Conservation (phyloP, 768 basidiomycete genomes). For the Hericium coralloides region DNA sequence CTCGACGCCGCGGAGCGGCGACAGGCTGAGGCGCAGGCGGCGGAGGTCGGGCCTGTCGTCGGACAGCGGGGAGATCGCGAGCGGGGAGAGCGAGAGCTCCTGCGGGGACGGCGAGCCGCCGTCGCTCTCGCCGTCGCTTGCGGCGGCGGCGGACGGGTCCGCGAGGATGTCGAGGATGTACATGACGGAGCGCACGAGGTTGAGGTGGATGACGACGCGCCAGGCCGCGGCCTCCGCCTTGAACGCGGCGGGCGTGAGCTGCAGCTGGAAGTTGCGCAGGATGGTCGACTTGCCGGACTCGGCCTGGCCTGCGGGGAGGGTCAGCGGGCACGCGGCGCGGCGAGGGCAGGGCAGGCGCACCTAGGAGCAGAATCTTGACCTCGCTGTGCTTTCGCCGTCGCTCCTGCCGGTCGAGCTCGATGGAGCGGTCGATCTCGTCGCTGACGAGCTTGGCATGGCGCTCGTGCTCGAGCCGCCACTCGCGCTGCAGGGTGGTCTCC, state of each 20-base stretch:
- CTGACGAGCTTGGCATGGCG: slow-evolving; percentile 41
- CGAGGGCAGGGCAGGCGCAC: slow-evolving; percentile 24
- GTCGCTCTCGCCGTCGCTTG: not conserved
- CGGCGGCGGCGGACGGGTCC: not conserved
- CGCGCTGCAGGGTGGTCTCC: slow-evolving; percentile 35
- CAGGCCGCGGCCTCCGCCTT: slow-evolving; percentile 47
- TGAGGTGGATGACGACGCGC: slow-evolving; percentile 60
- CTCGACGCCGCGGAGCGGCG: slow-evolving; percentile 49
- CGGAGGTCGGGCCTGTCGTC: slow-evolving; percentile 26
- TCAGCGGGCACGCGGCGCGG: not conserved
- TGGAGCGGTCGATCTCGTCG: slow-evolving; percentile 45
- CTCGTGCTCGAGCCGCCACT: slow-evolving; percentile 33
- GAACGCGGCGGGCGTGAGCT: slow-evolving; percentile 52
- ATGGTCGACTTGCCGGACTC: slow-evolving; percentile 64
- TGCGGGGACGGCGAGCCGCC: slow-evolving; percentile 12
- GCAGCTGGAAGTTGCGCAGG: slow-evolving; percentile 57
- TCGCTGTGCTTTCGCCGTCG: slow-evolving; percentile 28
- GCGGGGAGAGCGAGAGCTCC: slow-evolving; percentile 6
- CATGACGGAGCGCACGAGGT: slow-evolving; percentile 49
- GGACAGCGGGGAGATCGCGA: slow-evolving; percentile 6
- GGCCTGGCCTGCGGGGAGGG: slow-evolving; percentile 39
- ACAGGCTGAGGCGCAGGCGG: slow-evolving; percentile 39
- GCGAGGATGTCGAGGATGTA: slow-evolving; percentile 33
- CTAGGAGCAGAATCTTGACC: slow-evolving; percentile 48
- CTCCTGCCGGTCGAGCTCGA: slow-evolving; percentile 38